A percentile compares a stretch with the other conserved stretches of the same genome.
Evolutionary conservation across 495 filamentous ascomycete species (phyloP).

Genomic region (Penicillium nucicola): DNA sequence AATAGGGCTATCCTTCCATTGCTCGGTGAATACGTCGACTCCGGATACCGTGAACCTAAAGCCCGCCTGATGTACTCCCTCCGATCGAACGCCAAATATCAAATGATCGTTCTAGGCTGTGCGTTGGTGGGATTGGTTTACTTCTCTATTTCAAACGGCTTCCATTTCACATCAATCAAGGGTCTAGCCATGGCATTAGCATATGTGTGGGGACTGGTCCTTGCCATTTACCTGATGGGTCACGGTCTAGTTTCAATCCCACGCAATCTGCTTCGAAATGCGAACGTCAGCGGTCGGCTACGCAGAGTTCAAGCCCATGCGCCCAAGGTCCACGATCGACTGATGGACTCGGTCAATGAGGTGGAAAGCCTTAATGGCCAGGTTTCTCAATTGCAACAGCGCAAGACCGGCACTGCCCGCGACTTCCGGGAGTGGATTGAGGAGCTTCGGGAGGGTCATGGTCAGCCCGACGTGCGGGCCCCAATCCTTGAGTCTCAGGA

Average conservation of each 20-base stretch:
- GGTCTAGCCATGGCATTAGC: conserved; percentile 86
- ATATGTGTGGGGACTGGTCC: conserved; percentile 85
- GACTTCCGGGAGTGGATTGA: conserved; percentile 95
- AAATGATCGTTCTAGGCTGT: conserved; percentile 71
- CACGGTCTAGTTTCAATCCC: conserved; percentile 93
- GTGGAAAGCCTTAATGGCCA: conserved; percentile 79
- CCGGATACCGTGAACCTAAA: conserved; percentile 83
- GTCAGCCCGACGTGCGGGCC: conserved; percentile 61
- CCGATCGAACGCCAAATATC: conserved; percentile 81
- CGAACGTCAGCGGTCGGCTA: conserved; percentile 67
- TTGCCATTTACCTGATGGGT: conserved; percentile 96
- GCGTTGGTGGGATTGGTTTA: conserved; percentile 75
- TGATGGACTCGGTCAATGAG: conserved; percentile 79
- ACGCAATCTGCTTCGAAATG: conserved; percentile 70
- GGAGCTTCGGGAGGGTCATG: conserved; percentile 72
- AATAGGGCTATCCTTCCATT: conserved; percentile 85
- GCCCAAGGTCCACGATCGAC: conserved; percentile 77
- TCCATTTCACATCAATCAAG: conserved; percentile 64
- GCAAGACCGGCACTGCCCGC: conserved; percentile 78
- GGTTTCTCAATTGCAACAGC: conserved; percentile 68
- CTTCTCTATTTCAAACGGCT: conserved; percentile 73
- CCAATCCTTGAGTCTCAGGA: conserved; percentile 36
- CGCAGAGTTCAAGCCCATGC: conserved; percentile 74
- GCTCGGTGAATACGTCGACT: conserved; percentile 88
- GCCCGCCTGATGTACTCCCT: conserved; percentile 79